Base-by-base conservation (phyloP, 73 alveolate species). In the Durusdinium trenchii region DNA sequence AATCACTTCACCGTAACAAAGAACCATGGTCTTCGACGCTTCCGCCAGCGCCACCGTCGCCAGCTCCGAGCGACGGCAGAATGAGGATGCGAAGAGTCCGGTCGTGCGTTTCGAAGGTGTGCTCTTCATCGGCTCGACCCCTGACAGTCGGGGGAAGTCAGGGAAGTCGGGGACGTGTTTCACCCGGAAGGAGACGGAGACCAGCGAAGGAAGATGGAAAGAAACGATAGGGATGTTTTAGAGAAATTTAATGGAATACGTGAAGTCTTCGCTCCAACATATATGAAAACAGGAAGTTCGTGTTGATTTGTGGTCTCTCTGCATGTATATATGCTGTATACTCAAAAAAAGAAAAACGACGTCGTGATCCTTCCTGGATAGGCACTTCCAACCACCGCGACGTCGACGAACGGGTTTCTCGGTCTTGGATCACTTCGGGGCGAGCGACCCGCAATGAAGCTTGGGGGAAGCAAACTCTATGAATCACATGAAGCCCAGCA, bases 61-160 rank as follows among this genome's bases (percentile, higher is more conserved):
- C n/a, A n/a, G 6, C 45, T 10, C 95, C 36, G 32, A 71, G 98
- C 16, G n/a, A 38, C 98, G 98, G 98, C 23, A 91, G 98, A 51
- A 50, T 38, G 38, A 91, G 81, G 45, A 91, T 91, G 42, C 98
- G 98, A 48, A 91, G 64, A 2, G 98, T 51, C 57, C 98, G 64
- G 76, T 91, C 98, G 89, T 91, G 98, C 40, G 50, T 69, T 35
- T 91, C 98, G 35, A 91, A 91, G 61, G 89, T 91, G 87, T 91
- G 98, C 76, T 91, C 98, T 47, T 76, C 81, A 20, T 43, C 26
- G 9, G 89, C 60, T 16, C 3, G 30, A 14, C 98, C 98, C 98
- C 98, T 91, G 98, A 28, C 2, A 43, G 36, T 40, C 78, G 30
- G 47, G 54, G 57, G 36, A 4, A 28, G 78, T 38, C 28, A 6